These are phyloP conservation scores for Trichoderma sp. DNA, from an alignment of 2,329 filamentous ascomycete genomes.

Conservation along the genomic window DNA sequence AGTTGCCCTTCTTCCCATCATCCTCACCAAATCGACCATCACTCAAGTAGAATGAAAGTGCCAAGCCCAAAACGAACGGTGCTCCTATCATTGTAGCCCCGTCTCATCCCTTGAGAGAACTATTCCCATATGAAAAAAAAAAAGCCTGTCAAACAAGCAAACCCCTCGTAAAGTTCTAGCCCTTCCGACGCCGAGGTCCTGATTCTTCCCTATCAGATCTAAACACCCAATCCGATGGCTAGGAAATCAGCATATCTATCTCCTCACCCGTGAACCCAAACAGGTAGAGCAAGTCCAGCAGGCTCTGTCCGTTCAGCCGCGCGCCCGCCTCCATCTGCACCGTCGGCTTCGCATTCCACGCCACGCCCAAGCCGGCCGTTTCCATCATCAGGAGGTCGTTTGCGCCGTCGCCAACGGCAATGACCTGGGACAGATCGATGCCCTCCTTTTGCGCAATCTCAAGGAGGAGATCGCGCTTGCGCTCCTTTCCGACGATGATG, in stretches of 20 bases:
- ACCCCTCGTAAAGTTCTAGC: background rate
- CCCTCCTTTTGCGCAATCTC: constrained; percentile 68
- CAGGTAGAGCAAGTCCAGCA: constrained; percentile 70
- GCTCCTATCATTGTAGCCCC: background rate
- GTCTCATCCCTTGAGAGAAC: background rate
- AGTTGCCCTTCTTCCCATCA: background rate
- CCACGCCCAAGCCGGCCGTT: constrained; percentile 71
- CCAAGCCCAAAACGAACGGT: background rate
- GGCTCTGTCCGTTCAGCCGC: constrained; percentile 65
- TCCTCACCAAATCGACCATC: background rate
- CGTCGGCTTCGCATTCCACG: constrained; percentile 79
- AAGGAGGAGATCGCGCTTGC: constrained; percentile 68
- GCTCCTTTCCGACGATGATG: constrained; percentile 70
- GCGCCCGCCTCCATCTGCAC: constrained; percentile 76
- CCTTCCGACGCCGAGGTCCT: background rate
- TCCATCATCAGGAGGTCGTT: constrained; percentile 81
- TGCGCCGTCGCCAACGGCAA: constrained; percentile 77
- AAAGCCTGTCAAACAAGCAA: background rate
- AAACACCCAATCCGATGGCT: background rate
- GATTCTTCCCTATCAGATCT: background rate
- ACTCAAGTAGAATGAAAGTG: background rate
- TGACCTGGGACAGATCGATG: constrained; percentile 61
- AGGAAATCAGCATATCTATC: constrained; percentile 29
- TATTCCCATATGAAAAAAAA: background rate
- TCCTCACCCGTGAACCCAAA: constrained; percentile 70